Base-by-base conservation (phyloP, 306 rosid genomes). In the Pyrus betulifolia region DNA sequence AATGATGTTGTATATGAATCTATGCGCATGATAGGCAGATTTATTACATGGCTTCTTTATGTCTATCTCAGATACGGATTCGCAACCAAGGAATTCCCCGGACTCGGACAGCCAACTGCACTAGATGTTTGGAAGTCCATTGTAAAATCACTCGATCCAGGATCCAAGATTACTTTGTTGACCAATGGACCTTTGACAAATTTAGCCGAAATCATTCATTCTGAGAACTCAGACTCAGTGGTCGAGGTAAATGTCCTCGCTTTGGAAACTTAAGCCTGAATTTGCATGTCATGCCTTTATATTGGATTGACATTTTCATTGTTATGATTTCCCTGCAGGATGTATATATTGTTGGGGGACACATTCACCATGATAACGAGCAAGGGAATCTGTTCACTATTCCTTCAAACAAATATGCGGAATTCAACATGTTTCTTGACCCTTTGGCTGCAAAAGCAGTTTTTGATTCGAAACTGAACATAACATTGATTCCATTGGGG, bases 111-210 rank as follows among this genome's bases (percentile, higher is more conserved):
- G 44, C 84, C 87, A 22, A 67, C 69, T 25, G 88, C 89, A 27
- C 72, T 80, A 74, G 90, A 91, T 71, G 77, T 89, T 80, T 91
- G 91, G 92, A 79, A 86, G 15, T 78, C 87, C 8, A 52, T 74
- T 21, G 74, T 82, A 71, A 74, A 81, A 61, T 62, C 86, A 75
- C 64, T 72, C 5, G 62, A 81, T 63, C 84, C 84, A 35, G 81
- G 76, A 59, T 78, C 91, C 21, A 89, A 81, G 79, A 74, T 91
- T 69, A 86, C 90, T 54, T 70, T 89, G 57, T 70, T 91, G 45
- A 84, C 89, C 54, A 91, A 84, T 77, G 91, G 89, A 52, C 93
- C 91, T 22, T 81, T 89, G 72, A 89, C 93, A 63, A 85, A 83
- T 89, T 78, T 91, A 71, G 92, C 91, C 8, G 75, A 87, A 67